Evolutionary conservation across 768 basidiomycete genomes (phyloP), one percentile per base, ranked within the genome.

Genomic region (Auriscalpium orientale): DNA sequence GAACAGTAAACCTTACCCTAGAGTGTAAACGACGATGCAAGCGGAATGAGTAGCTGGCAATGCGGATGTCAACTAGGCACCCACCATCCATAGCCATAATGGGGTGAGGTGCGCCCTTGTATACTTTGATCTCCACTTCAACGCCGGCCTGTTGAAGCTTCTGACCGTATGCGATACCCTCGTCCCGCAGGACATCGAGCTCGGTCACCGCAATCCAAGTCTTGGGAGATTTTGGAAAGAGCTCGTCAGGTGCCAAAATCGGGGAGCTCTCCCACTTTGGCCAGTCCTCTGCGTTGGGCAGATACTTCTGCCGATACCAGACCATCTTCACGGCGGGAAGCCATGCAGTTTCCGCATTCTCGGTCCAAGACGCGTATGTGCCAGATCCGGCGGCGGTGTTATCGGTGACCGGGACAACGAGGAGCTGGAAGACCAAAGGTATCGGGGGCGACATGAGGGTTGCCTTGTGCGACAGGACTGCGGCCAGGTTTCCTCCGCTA

Each of bases 51-150:
- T 28, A 43, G 40, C 53, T 51, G 59, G 56, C 49, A 44, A 46
- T 20, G 34, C 40, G n/a, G 34, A 49, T 35, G 28, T 18, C 45
- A 28, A n/a, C 44, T 28, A 28, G 28, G 36, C 43, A 64, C 82
- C 58, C 58, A 84, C 83, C 83, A 56, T 87, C 85, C 84, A 88
- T 85, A 7, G 81, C 82, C 79, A 89, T 81, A 45, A 86, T 79
- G 1, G 80, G 85, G 71, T 89, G 86, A 33, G 87, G 87, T 4
- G 81, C 83, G 11, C 76, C 78, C 61, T 78, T 74, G 66, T 89
- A 89, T 20, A 82, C 66, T 63, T 76, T 76, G 0, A 77, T 69
- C 46, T 84, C 77, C 10, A 79, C 79, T 20, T 76, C 67, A 12
- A 84, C 77, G 1, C 84, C 85, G 8, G 72, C 72, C 20, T 68